phyloP scores from a whole-genome alignment of 352 stramenopile genomes.

The Phytophthora vignae region DNA sequence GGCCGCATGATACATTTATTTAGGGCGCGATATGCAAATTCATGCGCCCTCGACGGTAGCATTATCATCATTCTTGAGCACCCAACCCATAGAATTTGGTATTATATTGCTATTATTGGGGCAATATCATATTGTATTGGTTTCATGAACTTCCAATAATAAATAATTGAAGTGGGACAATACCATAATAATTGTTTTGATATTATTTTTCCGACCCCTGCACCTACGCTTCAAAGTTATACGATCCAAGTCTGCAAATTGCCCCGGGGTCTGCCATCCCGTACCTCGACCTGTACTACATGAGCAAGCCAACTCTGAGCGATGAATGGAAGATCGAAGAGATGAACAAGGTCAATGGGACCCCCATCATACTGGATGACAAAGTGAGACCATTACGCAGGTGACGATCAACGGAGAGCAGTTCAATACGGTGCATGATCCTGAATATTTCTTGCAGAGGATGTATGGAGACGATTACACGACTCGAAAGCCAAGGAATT shows the following conservation, averaged over 20 bases:
- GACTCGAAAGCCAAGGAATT: conserved; percentile 25
- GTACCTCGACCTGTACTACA: conserved; percentile 50
- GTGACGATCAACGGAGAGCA: conserved; percentile 36
- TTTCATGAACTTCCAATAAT: no score
- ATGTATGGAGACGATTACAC: conserved; percentile 49
- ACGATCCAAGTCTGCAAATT: conserved; percentile 32
- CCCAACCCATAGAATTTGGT: no score
- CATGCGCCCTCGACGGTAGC: no score
- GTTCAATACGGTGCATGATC: conserved; percentile 43
- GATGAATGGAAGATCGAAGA: conserved; percentile 33
- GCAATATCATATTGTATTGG: no score
- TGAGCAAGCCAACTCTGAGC: conserved; percentile 9
- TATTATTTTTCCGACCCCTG: no score
- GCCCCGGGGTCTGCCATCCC: conserved; percentile 18
- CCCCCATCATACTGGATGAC: conserved; percentile 21
- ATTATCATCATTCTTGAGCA: no score
- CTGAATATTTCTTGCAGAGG: conserved; percentile 34
- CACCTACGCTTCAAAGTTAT: conserved; percentile 38
- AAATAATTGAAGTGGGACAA: no score
- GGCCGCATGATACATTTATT: no score
- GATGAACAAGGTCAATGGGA: conserved; percentile 28
- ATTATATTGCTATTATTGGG: no score
- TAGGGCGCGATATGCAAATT: no score
- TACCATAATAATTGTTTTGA: no score
- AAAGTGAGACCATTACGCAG: conserved; percentile 28